phyloP scores from a whole-genome alignment of 768 basidiomycete genomes.

The Boletus pseudo-olivaceus region DNA sequence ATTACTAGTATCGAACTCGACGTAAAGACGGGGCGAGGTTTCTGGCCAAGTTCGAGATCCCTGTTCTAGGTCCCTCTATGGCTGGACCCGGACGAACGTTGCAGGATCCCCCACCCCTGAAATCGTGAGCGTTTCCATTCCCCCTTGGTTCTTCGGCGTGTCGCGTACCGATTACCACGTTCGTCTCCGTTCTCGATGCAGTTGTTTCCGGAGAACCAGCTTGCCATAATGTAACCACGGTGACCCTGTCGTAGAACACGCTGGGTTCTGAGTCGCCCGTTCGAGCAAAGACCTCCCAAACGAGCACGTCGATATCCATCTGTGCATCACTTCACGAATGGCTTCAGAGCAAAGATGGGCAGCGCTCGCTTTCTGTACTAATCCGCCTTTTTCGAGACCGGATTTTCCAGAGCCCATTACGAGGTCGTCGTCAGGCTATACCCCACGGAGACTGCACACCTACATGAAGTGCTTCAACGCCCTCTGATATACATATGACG shows the following conservation, averaged over 20 bases:
- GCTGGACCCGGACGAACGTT: neutral
- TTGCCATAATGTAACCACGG: conserved; percentile 20
- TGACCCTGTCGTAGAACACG: neutral
- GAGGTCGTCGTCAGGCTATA: neutral
- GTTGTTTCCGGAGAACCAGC: neutral
- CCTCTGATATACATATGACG: neutral
- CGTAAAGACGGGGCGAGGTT: neutral
- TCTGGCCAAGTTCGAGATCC: neutral
- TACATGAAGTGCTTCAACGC: neutral
- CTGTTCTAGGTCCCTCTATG: neutral
- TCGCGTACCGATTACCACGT: neutral
- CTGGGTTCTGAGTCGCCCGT: neutral
- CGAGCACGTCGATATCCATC: conserved; percentile 1
- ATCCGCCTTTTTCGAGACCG: neutral
- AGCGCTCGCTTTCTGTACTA: neutral
- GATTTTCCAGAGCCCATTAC: conserved; percentile 1
- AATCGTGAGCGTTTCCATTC: conserved; percentile 3
- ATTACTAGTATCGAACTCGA: neutral
- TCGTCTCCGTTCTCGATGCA: neutral
- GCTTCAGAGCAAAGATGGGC: neutral
- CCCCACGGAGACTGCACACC: conserved; percentile 1
- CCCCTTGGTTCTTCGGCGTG: neutral
- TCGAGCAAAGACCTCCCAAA: neutral
- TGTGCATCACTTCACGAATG: neutral
- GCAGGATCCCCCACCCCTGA: neutral